phyloP scores from a whole-genome alignment of 768 basidiomycete species.

The Lactarius hatsudake region DNA sequence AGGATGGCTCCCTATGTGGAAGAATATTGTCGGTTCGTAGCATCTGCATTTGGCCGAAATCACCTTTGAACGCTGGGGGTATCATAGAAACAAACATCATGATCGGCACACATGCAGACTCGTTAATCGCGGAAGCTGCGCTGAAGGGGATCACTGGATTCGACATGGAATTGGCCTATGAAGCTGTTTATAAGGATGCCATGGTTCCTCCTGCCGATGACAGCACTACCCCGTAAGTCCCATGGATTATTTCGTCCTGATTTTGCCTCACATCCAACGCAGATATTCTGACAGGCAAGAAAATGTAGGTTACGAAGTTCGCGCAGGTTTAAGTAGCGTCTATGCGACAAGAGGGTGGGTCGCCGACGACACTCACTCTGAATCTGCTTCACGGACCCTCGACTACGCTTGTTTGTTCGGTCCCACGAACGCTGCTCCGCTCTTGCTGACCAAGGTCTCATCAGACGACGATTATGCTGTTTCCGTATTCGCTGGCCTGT shows the following conservation, averaged over 20 bases:
- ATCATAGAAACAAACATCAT: constrained; percentile 75
- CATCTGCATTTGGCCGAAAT: neutral
- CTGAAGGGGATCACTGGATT: constrained; percentile 64
- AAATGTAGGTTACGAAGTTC: constrained; percentile 77
- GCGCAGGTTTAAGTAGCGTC: constrained; percentile 71
- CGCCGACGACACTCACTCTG: constrained; percentile 73
- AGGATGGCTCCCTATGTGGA: constrained; percentile 91
- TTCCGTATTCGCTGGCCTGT: constrained; percentile 53
- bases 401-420: constrained; percentile 66
- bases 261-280: constrained; percentile 9
- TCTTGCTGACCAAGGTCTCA: neutral
- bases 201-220: constrained; percentile 61
- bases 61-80: neutral
- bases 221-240: constrained; percentile 46
- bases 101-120: constrained; percentile 81
- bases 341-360: constrained; percentile 73
- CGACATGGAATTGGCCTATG: constrained; percentile 62
- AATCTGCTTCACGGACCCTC: constrained; percentile 73
- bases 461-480: constrained; percentile 78
- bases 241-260: neutral
- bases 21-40: constrained; percentile 63
- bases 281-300: constrained; percentile 75
- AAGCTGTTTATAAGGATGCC: constrained; percentile 73
- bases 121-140: constrained; percentile 69
- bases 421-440: neutral